These are phyloP conservation scores for Fusarium musae DNA, from an alignment of 2,329 filamentous ascomycete genomes.

Conservation along the genomic window DNA sequence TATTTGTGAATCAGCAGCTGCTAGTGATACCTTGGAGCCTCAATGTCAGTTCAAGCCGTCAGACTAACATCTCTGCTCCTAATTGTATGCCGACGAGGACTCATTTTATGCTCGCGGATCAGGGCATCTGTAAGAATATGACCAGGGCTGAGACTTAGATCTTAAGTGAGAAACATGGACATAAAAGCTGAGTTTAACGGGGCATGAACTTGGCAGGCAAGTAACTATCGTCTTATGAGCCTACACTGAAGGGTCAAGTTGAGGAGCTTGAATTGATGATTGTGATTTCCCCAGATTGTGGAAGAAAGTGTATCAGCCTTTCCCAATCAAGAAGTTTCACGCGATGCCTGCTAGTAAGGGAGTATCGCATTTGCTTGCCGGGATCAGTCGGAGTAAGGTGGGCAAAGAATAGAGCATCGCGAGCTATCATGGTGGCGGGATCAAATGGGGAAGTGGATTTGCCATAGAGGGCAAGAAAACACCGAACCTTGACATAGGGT, in stretches of 20 bases:
- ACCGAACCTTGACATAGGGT: too few species aligned
- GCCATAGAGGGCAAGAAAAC: too few species aligned
- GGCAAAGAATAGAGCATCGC: neutral
- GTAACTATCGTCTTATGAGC: neutral
- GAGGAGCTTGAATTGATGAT: neutral
- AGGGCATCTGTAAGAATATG: neutral
- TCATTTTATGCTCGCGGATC: neutral
- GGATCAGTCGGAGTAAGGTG: constrained; percentile 2
- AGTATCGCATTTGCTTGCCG: constrained; percentile 3
- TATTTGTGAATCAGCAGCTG: neutral
- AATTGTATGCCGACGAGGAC: neutral
- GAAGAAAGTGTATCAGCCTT: neutral
- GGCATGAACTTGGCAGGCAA: neutral
- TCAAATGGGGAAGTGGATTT: neutral
- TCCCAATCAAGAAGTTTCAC: constrained; percentile 1
- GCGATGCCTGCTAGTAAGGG: neutral
- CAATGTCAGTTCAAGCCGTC: too few species aligned
- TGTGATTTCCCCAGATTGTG: neutral
- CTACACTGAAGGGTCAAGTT: neutral
- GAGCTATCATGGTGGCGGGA: constrained; percentile 26
- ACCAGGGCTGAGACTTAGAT: neutral
- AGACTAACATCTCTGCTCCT: neutral
- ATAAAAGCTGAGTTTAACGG: neutral
- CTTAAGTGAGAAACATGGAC: neutral
- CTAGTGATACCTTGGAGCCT: neutral